A percentile compares a stretch with the other conserved stretches of the same genome.
phyloP scores from a whole-genome alignment of 176 grass and related monocot species.

The Stipa capillata region DNA sequence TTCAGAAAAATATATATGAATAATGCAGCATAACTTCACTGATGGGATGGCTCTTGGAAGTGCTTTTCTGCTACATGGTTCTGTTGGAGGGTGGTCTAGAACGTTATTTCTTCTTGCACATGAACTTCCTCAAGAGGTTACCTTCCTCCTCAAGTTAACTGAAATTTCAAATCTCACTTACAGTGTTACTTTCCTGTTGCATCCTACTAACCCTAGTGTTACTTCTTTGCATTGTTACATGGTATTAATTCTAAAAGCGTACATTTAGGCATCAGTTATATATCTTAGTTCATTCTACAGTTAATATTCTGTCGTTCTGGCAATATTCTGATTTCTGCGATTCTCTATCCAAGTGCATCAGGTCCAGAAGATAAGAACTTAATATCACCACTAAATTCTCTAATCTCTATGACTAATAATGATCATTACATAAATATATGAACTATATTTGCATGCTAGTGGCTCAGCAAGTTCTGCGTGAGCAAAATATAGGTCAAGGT shows the following conservation, averaged over 20 bases:
- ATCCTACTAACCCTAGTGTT: background rate
- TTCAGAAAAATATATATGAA: conserved; percentile 27
- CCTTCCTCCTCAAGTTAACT: background rate
- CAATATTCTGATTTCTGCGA: background rate
- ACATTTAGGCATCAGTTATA: background rate
- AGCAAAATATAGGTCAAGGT: background rate
- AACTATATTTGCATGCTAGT: background rate
- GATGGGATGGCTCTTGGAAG: conserved; percentile 98
- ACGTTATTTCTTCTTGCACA: conserved; percentile 98
- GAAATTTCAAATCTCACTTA: conserved; percentile 8
- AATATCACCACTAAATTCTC: background rate
- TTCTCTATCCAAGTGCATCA: background rate
- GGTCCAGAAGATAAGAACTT: background rate
- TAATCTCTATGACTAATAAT: background rate
- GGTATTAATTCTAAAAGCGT: background rate
- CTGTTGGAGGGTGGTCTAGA: conserved; percentile 98
- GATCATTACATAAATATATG: background rate
- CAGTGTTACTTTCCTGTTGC: background rate
- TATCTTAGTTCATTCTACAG: background rate
- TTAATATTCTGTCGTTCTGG: background rate
- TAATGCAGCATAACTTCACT: conserved; percentile 97
- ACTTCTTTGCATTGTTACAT: conserved; percentile 1
- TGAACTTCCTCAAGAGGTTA: conserved; percentile 99
- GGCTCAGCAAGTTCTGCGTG: background rate
- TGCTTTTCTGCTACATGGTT: conserved; percentile 94